These are phyloP conservation scores for Aspergillus udagawae DNA, from an alignment of 2,329 filamentous ascomycete species.

Conservation along the genomic window DNA sequence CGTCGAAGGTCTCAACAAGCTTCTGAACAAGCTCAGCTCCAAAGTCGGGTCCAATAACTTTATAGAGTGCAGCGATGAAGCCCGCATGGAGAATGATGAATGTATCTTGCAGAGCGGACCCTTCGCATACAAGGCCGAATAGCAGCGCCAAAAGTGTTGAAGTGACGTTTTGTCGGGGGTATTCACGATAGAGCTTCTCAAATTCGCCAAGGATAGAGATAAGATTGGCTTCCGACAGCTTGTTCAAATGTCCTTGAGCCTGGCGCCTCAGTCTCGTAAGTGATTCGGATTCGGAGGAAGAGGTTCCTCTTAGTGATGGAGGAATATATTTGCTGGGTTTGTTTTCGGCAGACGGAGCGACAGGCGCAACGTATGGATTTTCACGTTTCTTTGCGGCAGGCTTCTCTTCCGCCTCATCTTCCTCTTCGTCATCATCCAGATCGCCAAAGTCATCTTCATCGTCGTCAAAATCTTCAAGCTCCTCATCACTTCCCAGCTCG, in stretches of 20 bases:
- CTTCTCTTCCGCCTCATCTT: conserved; percentile 37
- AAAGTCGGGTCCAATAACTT: conserved; percentile 81
- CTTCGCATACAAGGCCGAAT: conserved; percentile 73
- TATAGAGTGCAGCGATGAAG: conserved; percentile 84
- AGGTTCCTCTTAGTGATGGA: conserved; percentile 68
- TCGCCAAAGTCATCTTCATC: conserved; percentile 22
- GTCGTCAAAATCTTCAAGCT: conserved; percentile 30
- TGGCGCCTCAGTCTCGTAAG: conserved; percentile 70
- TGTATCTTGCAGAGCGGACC: conserved; percentile 74
- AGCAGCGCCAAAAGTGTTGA: conserved; percentile 73
- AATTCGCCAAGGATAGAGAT: conserved; percentile 77
- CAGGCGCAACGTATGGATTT: conserved; percentile 84
- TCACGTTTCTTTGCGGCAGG: conserved; percentile 56
- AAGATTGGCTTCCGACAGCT: conserved; percentile 86
- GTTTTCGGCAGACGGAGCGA: conserved; percentile 40
- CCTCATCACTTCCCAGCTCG: conserved; percentile 21
- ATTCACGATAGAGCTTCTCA: conserved; percentile 75
- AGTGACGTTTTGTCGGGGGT: conserved; percentile 85
- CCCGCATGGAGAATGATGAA: conserved; percentile 88
- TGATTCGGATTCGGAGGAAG: conserved; percentile 62
- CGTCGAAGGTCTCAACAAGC: conserved; percentile 70
- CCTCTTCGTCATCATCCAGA: conserved; percentile 23
- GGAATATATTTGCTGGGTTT: conserved; percentile 73
- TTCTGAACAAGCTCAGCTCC: conserved; percentile 80
- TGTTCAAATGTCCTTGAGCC: conserved; percentile 84